A percentile compares a stretch with the other conserved stretches of the same genome.
phyloP scores from a whole-genome alignment of 805 yeast genomes.

The Blastobotrys peoriensis region DNA sequence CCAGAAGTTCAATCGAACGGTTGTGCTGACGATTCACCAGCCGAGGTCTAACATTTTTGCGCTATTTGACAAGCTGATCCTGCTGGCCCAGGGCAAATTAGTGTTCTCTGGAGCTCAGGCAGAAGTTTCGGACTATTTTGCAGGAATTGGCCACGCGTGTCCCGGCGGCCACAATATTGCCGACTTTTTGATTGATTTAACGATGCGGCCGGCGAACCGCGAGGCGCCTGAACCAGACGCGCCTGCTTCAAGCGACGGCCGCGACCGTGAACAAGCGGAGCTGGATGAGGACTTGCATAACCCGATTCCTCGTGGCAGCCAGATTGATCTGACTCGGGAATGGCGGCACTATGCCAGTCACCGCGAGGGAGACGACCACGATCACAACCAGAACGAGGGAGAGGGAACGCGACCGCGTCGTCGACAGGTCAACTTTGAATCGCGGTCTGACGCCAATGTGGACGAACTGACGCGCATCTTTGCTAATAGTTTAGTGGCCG shows the following conservation, averaged over 20 bases:
- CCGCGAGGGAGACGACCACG: constrained; percentile 41
- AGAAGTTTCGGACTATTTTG: constrained; percentile 69
- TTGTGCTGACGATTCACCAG: constrained; percentile 91
- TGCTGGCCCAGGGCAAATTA: constrained; percentile 78
- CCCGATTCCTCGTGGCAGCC: constrained; percentile 10
- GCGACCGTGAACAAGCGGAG: constrained; percentile 1
- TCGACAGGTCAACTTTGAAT: background rate
- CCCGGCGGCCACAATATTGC: constrained; percentile 92
- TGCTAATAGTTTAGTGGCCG: constrained; percentile 21
- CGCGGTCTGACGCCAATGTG: constrained; percentile 8
- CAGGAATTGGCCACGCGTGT: constrained; percentile 68
- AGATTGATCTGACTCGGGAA: constrained; percentile 59
- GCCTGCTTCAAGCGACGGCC: background rate
- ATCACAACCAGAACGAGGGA: background rate
- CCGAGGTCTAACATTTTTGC: constrained; percentile 95
- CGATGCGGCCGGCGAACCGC: constrained; percentile 47
- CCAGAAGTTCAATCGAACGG: constrained; percentile 73
- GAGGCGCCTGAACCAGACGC: background rate
- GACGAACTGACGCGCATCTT: constrained; percentile 28
- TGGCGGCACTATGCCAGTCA: constrained; percentile 86
- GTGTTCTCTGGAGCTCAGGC: constrained; percentile 84
- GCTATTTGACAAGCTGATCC: constrained; percentile 71
- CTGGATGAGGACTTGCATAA: constrained; percentile 15
- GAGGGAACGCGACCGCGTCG: too few relatives aligned
- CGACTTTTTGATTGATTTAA: constrained; percentile 85